These are phyloP conservation scores for Russula ochroleuca DNA, from an alignment of 768 basidiomycete genomes.

Conservation along the genomic window DNA sequence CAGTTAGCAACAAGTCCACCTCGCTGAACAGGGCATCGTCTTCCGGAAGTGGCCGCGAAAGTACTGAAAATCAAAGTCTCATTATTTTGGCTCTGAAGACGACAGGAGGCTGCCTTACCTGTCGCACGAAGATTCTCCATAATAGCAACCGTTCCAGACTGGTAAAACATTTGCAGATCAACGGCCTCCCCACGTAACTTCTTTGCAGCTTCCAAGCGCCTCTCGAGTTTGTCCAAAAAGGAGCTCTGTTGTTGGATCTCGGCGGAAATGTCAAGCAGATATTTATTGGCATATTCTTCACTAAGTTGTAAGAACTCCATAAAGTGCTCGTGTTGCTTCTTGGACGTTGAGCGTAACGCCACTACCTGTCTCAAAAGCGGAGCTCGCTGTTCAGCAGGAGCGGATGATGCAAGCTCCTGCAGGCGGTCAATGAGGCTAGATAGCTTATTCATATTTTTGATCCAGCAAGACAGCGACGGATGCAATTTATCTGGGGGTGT, in stretches of 20 bases:
- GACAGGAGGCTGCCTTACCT: background rate
- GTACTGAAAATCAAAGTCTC: background rate
- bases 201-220: background rate
- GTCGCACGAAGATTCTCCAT: background rate
- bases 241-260: background rate
- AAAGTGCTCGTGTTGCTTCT: background rate
- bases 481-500: too few relatives aligned
- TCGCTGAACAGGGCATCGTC: background rate
- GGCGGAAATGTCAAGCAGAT: background rate
- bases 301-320: background rate
- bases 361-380: background rate
- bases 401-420: background rate
- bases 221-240: background rate
- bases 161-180: background rate
- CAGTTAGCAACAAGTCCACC: background rate
- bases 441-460: background rate
- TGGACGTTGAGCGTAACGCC: background rate
- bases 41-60: background rate
- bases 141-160: background rate
- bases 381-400: background rate
- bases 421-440: background rate
- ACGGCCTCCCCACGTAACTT: background rate
- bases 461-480: background rate
- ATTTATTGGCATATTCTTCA: background rate
- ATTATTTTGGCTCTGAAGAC: background rate